Base-by-base conservation (phyloP, 495 filamentous ascomycete genomes). In the Aspergillus campestris region DNA sequence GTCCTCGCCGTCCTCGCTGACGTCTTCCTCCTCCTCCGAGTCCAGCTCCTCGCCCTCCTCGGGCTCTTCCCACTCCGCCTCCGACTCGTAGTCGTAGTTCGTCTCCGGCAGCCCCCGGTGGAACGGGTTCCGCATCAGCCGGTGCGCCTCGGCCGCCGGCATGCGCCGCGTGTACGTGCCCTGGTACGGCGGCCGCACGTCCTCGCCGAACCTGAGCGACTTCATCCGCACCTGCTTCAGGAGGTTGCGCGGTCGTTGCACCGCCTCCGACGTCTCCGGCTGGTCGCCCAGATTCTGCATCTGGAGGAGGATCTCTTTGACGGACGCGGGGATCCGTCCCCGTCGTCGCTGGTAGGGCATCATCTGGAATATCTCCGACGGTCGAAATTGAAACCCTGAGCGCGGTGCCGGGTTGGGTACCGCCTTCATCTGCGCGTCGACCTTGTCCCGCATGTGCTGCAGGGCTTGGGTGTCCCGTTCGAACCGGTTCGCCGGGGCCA, bases 1-100 rank as follows among this genome's bases (percentile, higher is more conserved):
- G 47, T 75, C 73, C 1, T 74, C 74, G 0, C 68, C 73, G 8
- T 75, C 74, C 7, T 75, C 72, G 38, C 69, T 72, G 6, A 42
- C 62, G n/a, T 70, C 68, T 6, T 95, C 91, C 35, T 94, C 89
- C 14, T 86, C 85, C 43, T 90, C 84, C 0, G 81, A 84, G 45
- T 79, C 78, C 5, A 87, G 61, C 35, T 89, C 82, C 53, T 89
- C 86, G 40, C 83, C 87, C 56, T 92, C 87, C 41, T 86, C 85
- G 3, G 80, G 78, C 53, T 84, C 81, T 50, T 88, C 84, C 88
- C 92, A 98, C 64, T 96, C 94, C 0, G 84, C 90, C 60, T 99
- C 92, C 0, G 90, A 96, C 56, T 97, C 92, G 55, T 96, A 95
- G 49, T 92, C 89, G 60, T 99, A 97, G 56, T 94, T 72, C n/a